phyloP scores from a whole-genome alignment of 176 grass and related monocot species.

The Thalia dealbata region DNA sequence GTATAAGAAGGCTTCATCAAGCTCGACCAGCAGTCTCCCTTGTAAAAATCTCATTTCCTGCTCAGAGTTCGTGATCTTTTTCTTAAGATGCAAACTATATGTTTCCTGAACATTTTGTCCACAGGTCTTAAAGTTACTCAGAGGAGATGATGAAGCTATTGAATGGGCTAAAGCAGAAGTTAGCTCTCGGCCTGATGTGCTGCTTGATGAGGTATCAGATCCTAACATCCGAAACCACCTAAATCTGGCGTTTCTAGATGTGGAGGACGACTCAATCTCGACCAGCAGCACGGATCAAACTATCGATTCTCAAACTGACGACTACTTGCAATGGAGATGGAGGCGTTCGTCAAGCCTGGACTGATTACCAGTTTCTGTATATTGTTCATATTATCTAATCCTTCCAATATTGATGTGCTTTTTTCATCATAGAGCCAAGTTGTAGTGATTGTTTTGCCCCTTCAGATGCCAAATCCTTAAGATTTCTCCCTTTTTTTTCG shows the following conservation, averaged over 20 bases:
- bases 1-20: conserved; percentile 45
- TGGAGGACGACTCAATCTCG: conserved; percentile 71
- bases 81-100: not conserved
- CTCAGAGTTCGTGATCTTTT: not conserved
- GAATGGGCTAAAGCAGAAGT: conserved; percentile 5
- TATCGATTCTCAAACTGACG: conserved; percentile 30
- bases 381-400: conserved; percentile 11
- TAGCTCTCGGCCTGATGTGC: conserved; percentile 19
- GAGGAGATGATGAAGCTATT: not conserved
- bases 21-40: conserved; percentile 47
- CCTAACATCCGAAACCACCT: conserved; percentile 70
- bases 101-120: too few species aligned
- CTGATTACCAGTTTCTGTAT: conserved; percentile 32
- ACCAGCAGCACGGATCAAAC: conserved; percentile 58
- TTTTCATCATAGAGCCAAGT: not conserved
- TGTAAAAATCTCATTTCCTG: conserved; percentile 46
- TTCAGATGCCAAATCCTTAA: too few species aligned
- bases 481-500: too few species aligned
- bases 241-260: conserved; percentile 60
- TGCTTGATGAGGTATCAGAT: conserved; percentile 34
- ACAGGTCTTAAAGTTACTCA: conserved; percentile 8
- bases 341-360: conserved; percentile 75
- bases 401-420: not conserved
- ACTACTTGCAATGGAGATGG: conserved; percentile 48
- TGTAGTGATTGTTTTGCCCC: too few species aligned